phyloP scores from a whole-genome alignment of 352 stramenopile species.

The Phytophthora colocasiae region DNA sequence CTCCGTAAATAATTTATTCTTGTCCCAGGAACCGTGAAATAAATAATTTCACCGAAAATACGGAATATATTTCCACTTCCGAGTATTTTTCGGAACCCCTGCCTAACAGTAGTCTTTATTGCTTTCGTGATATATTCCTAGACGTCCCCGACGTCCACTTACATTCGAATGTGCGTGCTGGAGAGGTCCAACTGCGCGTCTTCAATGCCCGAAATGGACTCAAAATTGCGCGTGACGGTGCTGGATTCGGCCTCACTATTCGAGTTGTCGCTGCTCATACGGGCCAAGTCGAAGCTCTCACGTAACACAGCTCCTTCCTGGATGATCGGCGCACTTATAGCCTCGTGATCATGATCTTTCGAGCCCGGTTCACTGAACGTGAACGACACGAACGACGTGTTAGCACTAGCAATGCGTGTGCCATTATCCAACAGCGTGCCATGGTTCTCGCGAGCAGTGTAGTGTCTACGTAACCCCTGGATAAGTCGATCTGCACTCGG shows the following conservation, averaged over 20 bases:
- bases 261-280: constrained; percentile 11
- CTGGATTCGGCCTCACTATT: constrained; percentile 23
- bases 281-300: constrained; percentile 16
- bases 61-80: too few relatives aligned
- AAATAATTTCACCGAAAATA: too few relatives aligned
- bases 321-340: constrained; percentile 31
- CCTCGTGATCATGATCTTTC: constrained; percentile 24
- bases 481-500: constrained; percentile 64
- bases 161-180: constrained; percentile 49
- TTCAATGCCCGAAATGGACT: constrained; percentile 50
- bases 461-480: constrained; percentile 49
- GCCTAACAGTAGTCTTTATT: constrained; percentile 15
- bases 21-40: too few relatives aligned
- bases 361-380: constrained; percentile 32
- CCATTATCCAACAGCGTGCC: constrained; percentile 30
- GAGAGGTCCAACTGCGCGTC: constrained; percentile 43
- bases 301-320: constrained; percentile 34
- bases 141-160: constrained; percentile 1
- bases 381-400: constrained; percentile 57
- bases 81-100: too few relatives aligned
- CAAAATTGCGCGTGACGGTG: constrained; percentile 48
- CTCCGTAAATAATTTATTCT: too few relatives aligned
- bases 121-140: constrained; percentile 4
- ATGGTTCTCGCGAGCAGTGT: constrained; percentile 10
- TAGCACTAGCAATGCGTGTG: constrained; percentile 40